Evolutionary conservation across 2,329 filamentous ascomycete species (phyloP).

Genomic region (Trichoderma sp.): DNA sequence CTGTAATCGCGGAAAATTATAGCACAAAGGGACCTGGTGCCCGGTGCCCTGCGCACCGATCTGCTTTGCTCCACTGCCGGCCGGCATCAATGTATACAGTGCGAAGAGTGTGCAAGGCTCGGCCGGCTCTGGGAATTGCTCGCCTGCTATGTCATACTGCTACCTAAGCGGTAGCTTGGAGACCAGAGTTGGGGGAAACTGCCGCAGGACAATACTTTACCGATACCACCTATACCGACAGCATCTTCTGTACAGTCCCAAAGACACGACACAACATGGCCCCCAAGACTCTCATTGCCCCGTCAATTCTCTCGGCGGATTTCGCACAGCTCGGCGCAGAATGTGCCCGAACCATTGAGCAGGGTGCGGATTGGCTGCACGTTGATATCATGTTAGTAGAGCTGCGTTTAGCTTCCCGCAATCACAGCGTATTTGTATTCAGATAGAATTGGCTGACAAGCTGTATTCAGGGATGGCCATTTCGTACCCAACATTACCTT

Average conservation of each 20-base stretch:
- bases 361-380: conserved; percentile 90
- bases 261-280: conserved; percentile 60
- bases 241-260: neutral
- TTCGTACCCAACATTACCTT: conserved; percentile 99
- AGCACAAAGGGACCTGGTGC: neutral
- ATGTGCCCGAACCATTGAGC: conserved; percentile 80
- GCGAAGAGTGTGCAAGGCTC: neutral
- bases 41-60: conserved; percentile 16
- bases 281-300: conserved; percentile 90
- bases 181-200: neutral
- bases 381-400: conserved; percentile 77
- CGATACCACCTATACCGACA: neutral
- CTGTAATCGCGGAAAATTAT: neutral
- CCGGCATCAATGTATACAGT: conserved; percentile 4
- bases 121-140: neutral
- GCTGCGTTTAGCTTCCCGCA: neutral
- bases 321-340: conserved; percentile 86
- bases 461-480: conserved; percentile 78
- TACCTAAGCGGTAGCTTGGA: neutral
- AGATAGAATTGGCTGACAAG: neutral
- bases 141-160: neutral
- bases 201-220: neutral
- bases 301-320: conserved; percentile 97
- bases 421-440: neutral
- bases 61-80: conserved; percentile 5